Base-by-base conservation (phyloP, 169 alveolate species). In the Theileria annulata region DNA sequence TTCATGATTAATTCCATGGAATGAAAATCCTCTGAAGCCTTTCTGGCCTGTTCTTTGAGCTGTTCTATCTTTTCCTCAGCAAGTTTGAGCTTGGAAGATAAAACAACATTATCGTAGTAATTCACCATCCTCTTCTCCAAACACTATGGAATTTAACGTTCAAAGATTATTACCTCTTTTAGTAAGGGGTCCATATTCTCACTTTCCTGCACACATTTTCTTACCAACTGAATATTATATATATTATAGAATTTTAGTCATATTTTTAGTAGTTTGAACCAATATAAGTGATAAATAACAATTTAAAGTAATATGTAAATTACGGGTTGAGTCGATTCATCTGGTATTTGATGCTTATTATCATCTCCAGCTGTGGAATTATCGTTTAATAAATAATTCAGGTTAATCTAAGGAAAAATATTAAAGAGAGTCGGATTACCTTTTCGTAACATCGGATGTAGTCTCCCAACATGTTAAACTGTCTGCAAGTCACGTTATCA, bases 401-500 rank as follows among this genome's bases (percentile, higher is more conserved):
- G 9, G 66, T 56, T 56, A 56, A 21, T 25, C 35, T 19, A 12
- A 56, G 17, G 30, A 56, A 21, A 56, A 56, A 56, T 56, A 25
- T 56, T 56, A 15, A 15, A 10, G 27, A 56, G 66, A 56, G 10
- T 56, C 25, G 23, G 49, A 23, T 15, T 62, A 81, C 79, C 47
- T 67, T 67, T 56, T 64, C 87, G 71, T 75, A 82, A 64, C 77
- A 75, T 47, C 64, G 64, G 64, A 82, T 66, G 73, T 82, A 82
- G 30, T 70, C 74, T 9, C 89, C 89, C 51, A 82, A 81, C 89
- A 82, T 82, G 37, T 82, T 82, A 54, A 82, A 82, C 70, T 73
- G 85, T 77, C 89, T 37, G 54, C 80, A 76, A 63, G 75, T 79
- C 12, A 37, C 35, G 37, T 42, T 19, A 69, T 60, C 79, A 75